These are phyloP conservation scores for Thalassiosira mediterranea DNA, from an alignment of 352 stramenopile genomes.

Conservation along the genomic window DNA sequence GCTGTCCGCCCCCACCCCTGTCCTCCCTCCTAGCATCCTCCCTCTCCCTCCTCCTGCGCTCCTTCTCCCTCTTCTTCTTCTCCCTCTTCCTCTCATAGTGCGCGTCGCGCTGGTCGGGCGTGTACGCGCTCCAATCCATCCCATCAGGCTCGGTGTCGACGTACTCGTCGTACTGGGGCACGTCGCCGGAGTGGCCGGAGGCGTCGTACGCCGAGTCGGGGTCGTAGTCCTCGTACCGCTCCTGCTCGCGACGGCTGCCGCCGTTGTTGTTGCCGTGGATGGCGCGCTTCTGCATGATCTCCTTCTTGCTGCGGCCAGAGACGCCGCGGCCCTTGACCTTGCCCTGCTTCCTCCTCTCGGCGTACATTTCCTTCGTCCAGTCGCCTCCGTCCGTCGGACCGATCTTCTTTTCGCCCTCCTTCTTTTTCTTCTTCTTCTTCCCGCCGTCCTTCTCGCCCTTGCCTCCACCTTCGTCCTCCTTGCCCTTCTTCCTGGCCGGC, in stretches of 20 bases:
- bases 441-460: no score
- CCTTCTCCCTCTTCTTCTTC: conserved; percentile 25
- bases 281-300: conserved; percentile 43
- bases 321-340: conserved; percentile 49
- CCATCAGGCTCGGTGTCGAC: conserved; percentile 57
- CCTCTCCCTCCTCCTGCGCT: conserved; percentile 10
- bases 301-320: conserved; percentile 48
- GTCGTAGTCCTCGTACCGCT: conserved; percentile 2
- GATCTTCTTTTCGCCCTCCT: conserved; percentile 25
- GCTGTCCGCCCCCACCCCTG: not conserved
- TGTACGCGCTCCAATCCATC: conserved; percentile 57
- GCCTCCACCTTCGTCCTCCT: not conserved
- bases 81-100: conserved; percentile 28
- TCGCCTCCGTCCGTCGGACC: conserved; percentile 20
- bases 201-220: not conserved
- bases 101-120: conserved; percentile 22
- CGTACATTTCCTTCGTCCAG: conserved; percentile 56
- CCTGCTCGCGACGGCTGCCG: not conserved
- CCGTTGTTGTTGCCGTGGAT: not conserved
- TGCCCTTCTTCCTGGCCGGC: not conserved
- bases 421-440: conserved; percentile 35
- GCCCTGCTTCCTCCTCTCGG: conserved; percentile 41
- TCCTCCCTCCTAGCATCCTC: not conserved
- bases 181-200: not conserved
- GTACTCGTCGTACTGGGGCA: conserved; percentile 47